A percentile compares a stretch with the other conserved stretches of the same genome.
phyloP scores from a whole-genome alignment of 768 basidiomycete species.

The Tylopilus felleus region DNA sequence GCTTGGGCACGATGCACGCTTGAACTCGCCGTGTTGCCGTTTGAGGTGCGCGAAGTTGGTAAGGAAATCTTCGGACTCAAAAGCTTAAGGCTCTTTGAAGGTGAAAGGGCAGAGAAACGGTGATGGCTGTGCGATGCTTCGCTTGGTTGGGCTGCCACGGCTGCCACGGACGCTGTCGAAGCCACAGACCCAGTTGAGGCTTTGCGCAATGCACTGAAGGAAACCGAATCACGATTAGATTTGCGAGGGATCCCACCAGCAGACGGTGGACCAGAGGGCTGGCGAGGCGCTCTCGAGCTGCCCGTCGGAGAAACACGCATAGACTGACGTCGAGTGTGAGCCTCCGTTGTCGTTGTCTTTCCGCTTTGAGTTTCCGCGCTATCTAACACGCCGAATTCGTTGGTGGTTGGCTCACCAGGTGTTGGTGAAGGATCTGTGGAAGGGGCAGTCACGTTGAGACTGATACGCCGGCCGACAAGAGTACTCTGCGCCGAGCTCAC shows the following conservation, averaged over 20 bases:
- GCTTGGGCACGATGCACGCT: constrained; percentile 50
- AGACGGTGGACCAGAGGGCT: constrained; percentile 47
- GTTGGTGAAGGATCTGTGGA: constrained; percentile 67
- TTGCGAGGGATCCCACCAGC: constrained; percentile 56
- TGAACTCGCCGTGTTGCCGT: constrained; percentile 35
- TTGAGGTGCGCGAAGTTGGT: constrained; percentile 53
- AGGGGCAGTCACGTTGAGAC: constrained; percentile 55
- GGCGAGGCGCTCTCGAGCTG: constrained; percentile 63
- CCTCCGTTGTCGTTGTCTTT: constrained; percentile 35
- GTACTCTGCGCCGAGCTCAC: constrained; percentile 50
- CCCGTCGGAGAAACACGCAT: constrained; percentile 61
- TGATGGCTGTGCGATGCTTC: constrained; percentile 45
- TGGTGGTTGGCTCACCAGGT: constrained; percentile 42
- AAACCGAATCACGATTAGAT: constrained; percentile 73
- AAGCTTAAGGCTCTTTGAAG: constrained; percentile 79
- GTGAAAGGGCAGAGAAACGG: constrained; percentile 80
- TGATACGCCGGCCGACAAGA: constrained; percentile 59
- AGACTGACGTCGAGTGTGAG: constrained; percentile 50
- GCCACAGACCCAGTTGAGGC: constrained; percentile 79
- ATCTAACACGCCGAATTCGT: constrained; percentile 84
- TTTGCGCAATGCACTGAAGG: constrained; percentile 75
- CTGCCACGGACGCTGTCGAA: constrained; percentile 55
- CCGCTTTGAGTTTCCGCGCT: constrained; percentile 47
- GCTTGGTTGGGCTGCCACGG: constrained; percentile 42
- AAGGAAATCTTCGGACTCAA: constrained; percentile 75